Evolutionary conservation across 495 filamentous ascomycete species (phyloP), one percentile per base, ranked within the genome.

Genomic region (Penicillium desertorum): DNA sequence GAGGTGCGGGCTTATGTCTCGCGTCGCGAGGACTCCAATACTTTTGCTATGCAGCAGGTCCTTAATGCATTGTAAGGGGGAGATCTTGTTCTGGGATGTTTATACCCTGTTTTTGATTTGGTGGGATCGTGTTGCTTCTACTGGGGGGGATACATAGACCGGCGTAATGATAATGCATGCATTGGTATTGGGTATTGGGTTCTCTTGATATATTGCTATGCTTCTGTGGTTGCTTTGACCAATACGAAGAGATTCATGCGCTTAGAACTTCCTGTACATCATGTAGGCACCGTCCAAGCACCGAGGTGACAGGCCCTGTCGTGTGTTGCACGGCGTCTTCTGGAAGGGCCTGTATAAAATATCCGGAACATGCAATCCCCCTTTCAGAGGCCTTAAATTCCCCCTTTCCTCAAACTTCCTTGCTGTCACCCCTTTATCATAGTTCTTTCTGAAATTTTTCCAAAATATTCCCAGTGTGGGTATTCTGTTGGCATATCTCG

Each of bases 1-100:
- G 91, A 96, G 68, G 85, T 97, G 69, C 86, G 88, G 76, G 83
- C 84, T 17, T 96, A 91, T 82, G 83, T 97, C 55, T 75, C 86
- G 69, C 83, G 79, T 71, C 79, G 92, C 58, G 92, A 96, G 71
- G 92, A 97, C 73, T 86, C 83, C 27, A 83, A 86, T 59, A 91
- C 83, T 41, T 79, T 88, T 27, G 91, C 88, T 0, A 85, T 97
- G 62, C 91, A 95, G 74, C 84, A 85, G 58, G 88, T 91, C 11
- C 77, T 97, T 64, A 84, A 75, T 69, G 68, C 72, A 27, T 57
- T 86, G 58, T 86, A 64, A 76, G 20, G 50, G n/a, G n/a, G 2
- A 5, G 45, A 20, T 20, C 17, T 20, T 48, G 45, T 22, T 29
- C 42, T 48, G 53, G 43, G 42, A 34, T 51, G 44, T 37, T 51